Conservation (phyloP, 805 yeast species). For the Dipodascus geniculatus region DNA sequence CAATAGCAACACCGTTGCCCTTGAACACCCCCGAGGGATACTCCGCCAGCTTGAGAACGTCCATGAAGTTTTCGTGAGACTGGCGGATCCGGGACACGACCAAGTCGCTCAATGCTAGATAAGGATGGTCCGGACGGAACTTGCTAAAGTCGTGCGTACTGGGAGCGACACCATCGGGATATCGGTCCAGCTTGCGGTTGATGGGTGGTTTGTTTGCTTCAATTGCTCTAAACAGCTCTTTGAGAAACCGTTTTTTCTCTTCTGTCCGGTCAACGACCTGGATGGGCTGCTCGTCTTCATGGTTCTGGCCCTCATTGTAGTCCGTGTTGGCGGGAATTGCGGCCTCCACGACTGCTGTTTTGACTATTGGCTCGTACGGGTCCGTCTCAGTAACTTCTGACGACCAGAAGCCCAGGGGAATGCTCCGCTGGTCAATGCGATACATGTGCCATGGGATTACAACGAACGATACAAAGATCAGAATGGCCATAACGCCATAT, state of each 20-base stretch:
- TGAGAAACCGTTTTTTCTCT: not conserved
- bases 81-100: not conserved
- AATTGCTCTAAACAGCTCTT: not conserved
- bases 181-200: not conserved
- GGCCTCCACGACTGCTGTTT: not conserved
- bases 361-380: not conserved
- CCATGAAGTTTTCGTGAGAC: not conserved
- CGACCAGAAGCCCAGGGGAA: not conserved
- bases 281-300: not conserved
- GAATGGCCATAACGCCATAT: not conserved
- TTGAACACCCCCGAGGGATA: slow-evolving; percentile 11
- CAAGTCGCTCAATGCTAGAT: not conserved
- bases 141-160: not conserved
- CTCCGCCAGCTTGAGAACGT: not conserved
- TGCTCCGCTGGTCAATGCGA: not conserved
- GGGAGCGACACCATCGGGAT: not conserved
- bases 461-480: not conserved
- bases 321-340: not conserved
- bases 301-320: not conserved
- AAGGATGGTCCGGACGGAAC: not conserved
- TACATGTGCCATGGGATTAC: not conserved
- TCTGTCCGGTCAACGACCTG: not conserved
- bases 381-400: not conserved
- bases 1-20: slow-evolving; percentile 51
- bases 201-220: not conserved